Base-by-base conservation (phyloP, 805 yeast genomes). In the Candida rishiriensis region DNA sequence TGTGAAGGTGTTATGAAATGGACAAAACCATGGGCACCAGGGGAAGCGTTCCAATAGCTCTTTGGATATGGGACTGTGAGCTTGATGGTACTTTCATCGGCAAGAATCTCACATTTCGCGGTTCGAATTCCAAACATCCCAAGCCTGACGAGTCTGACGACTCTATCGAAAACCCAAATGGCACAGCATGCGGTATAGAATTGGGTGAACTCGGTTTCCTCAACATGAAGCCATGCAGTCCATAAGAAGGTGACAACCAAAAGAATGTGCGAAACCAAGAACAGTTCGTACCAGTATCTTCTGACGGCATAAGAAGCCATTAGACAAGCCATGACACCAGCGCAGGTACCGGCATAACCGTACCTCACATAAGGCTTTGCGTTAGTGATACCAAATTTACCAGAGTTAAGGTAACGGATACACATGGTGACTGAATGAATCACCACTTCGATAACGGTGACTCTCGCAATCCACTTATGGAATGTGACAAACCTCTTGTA, bases 1-100 rank as follows among this genome's bases (percentile, higher is more conserved):
- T 71, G 63, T 3, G 64, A 56, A 15, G 74, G 69, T 36, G 75
- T 65, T 45, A 81, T 49, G 59, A 84, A 79, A 63, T 81, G 74
- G 32, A 86, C 62, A 54, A 69, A 85, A 2, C 78, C 81, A 57
- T 71, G 81, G 12, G 77, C 66, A 33, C 87, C 86, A 6, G 89
- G 84, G 47, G 54, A 63, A 14, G 78, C 69, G 39, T 67, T 72
- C 73, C 82, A 73, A 41, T 58, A 63, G 10, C 42, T 38, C 18
- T 60, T 61, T 16, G 86, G 81, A 52, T 72, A 70, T 16, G 69
- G 59, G 15, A 77, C 63, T 2, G 68, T 59, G 39, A 80, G 70
- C 52, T 66, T 75, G 52, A 81, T 65, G 10, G 76, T 70, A 40
- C 72, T 76, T 43, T 72, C 72, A 43, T 71, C 71, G n/a, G 70